phyloP scores from a whole-genome alignment of 2,329 filamentous ascomycete species.

The Colletotrichum somersetense region DNA sequence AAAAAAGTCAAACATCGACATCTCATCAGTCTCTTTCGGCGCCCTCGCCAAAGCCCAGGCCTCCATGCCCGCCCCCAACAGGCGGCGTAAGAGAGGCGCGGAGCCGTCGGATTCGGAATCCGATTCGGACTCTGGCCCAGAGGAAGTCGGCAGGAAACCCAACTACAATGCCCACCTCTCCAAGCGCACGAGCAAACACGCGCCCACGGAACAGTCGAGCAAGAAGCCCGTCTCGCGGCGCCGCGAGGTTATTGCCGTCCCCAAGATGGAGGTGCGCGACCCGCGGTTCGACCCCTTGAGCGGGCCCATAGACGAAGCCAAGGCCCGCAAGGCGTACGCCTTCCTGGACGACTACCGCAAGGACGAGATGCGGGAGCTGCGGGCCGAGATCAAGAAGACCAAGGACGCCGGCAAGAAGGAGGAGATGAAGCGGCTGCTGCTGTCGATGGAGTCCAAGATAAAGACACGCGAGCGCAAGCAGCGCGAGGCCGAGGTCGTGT shows the following conservation, averaged over 20 bases:
- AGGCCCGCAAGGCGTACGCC: constrained; percentile 79
- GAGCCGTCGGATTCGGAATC: constrained; percentile 47
- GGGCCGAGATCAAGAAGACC: constrained; percentile 72
- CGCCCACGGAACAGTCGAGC: constrained; percentile 84
- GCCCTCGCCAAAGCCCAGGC: constrained; percentile 90
- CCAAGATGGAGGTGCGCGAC: constrained; percentile 77
- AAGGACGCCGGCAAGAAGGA: constrained; percentile 77
- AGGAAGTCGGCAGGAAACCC: constrained; percentile 50
- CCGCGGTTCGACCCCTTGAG: constrained; percentile 85
- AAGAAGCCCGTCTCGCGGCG: constrained; percentile 86
- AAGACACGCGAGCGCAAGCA: constrained; percentile 79
- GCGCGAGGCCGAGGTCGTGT: constrained; percentile 75
- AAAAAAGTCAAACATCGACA: constrained; percentile 55
- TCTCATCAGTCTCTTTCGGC: constrained; percentile 82
- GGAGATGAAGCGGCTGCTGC: constrained; percentile 77
- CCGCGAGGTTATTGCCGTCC: constrained; percentile 76
- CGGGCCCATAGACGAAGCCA: constrained; percentile 65
- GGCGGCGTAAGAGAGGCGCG: constrained; percentile 49
- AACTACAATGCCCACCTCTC: constrained; percentile 50
- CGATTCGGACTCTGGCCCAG: constrained; percentile 44
- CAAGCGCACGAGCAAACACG: constrained; percentile 81
- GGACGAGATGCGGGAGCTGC: constrained; percentile 83
- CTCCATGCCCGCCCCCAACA: constrained; percentile 62
- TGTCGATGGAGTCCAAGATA: constrained; percentile 83
- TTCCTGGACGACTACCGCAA: constrained; percentile 91